These are phyloP conservation scores for Alternaria sp. DNA, from an alignment of 2,329 filamentous ascomycete genomes.

Conservation along the genomic window DNA sequence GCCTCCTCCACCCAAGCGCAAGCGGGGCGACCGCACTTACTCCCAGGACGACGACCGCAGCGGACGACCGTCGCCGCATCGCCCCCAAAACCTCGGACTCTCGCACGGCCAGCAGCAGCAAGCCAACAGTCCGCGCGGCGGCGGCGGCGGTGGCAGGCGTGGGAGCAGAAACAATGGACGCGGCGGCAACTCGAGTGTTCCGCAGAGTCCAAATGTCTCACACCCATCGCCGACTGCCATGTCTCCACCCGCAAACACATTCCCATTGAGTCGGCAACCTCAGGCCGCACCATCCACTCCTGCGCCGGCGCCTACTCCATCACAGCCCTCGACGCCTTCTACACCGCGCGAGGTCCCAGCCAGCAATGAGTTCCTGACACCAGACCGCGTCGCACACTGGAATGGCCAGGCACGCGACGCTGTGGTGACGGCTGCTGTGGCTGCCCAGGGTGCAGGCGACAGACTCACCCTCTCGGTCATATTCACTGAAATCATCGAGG, in stretches of 20 bases:
- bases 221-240: constrained; percentile 43
- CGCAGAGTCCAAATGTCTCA: constrained; percentile 38
- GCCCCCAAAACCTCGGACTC: constrained; percentile 58
- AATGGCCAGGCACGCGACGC: constrained; percentile 68
- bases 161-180: constrained; percentile 37
- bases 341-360: constrained; percentile 53
- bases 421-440: constrained; percentile 68
- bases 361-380: constrained; percentile 77
- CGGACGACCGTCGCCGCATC: constrained; percentile 58
- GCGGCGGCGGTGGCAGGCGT: constrained; percentile 35
- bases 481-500: constrained; percentile 84
- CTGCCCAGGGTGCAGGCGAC: constrained; percentile 72
- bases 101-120: constrained; percentile 55
- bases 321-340: constrained; percentile 45
- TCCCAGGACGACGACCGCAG: constrained; percentile 53
- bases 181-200: constrained; percentile 34
- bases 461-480: constrained; percentile 71
- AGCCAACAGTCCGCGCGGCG: constrained; percentile 38
- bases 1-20: constrained; percentile 64
- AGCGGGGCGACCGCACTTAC: constrained; percentile 57
- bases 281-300: constrained; percentile 27
- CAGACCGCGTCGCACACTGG: constrained; percentile 73
- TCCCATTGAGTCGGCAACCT: constrained; percentile 22
- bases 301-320: constrained; percentile 14
- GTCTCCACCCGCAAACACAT: constrained; percentile 34